Evolutionary conservation across 139 green algal genomes (phyloP).

Genomic region (Picochlorum sp.): DNA sequence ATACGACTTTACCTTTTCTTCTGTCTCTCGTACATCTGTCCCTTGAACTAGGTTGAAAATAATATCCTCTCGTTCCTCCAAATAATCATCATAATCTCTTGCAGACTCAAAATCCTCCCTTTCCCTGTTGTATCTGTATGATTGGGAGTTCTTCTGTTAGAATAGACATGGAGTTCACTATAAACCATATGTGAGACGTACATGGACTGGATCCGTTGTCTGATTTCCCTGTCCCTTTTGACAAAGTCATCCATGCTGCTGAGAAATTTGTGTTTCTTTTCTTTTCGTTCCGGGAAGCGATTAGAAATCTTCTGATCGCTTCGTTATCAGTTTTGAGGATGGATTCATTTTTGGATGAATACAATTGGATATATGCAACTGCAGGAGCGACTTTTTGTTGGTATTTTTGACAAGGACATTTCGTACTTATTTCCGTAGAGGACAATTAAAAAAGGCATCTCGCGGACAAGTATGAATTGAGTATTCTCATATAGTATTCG

Average conservation of each 20-base stretch:
- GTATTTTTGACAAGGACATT: too few species aligned
- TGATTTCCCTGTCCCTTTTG: conserved; percentile 33
- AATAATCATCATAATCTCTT: conserved; percentile 56
- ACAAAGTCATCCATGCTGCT: conserved; percentile 1
- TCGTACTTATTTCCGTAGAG: too few species aligned
- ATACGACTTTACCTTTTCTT: conserved; percentile 29
- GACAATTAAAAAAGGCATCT: too few species aligned
- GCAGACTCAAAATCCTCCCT: conserved; percentile 48
- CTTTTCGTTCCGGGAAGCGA: too few species aligned
- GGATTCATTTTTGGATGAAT: too few species aligned
- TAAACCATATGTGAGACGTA: conserved; percentile 8
- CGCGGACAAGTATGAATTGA: too few species aligned
- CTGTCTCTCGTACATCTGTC: conserved; percentile 17
- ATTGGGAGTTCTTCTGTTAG: too few species aligned
- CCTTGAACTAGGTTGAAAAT: conserved; percentile 43
- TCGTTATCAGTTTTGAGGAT: too few species aligned
- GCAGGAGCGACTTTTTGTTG: too few species aligned
- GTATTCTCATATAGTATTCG: too few species aligned
- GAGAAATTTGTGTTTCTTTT: neutral
- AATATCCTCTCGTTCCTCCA: conserved; percentile 66
- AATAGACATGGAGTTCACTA: neutral
- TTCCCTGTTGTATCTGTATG: conserved; percentile 55
- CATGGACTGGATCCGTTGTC: conserved; percentile 36
- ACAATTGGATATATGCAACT: too few species aligned
- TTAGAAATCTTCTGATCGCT: too few species aligned